Evolutionary conservation across 2,329 filamentous ascomycete genomes (phyloP).

Genomic region (Colletotrichum euphorbiae): DNA sequence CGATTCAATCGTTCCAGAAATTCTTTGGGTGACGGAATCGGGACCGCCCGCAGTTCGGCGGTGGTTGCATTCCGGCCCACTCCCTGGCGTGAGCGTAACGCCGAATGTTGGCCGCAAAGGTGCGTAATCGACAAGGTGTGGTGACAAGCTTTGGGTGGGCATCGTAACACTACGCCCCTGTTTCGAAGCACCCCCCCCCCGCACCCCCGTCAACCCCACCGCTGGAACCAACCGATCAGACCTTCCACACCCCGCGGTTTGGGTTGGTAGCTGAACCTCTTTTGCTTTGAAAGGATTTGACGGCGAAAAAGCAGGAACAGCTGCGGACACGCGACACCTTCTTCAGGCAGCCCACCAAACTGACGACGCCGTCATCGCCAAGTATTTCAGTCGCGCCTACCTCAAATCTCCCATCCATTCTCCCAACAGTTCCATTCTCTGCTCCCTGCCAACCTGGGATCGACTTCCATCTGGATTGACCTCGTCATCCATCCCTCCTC

Average conservation of each 20-base stretch:
- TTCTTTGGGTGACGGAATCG: conserved; percentile 23
- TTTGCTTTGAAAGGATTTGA: neutral
- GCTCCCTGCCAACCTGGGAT: neutral
- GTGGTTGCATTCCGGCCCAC: conserved; percentile 4
- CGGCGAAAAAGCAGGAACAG: neutral
- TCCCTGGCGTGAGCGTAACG: conserved; percentile 7
- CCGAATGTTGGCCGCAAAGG: neutral
- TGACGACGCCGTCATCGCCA: neutral
- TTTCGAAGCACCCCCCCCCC: neutral
- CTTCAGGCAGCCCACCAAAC: neutral
- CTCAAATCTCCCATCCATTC: neutral
- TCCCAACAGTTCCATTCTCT: too few relatives aligned
- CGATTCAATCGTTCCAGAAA: conserved; percentile 6
- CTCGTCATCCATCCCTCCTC: neutral
- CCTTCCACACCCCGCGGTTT: conserved; percentile 35
- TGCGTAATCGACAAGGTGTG: conserved; percentile 18
- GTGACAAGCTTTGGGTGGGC: neutral
- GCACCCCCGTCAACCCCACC: conserved; percentile 9
- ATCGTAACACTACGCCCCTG: conserved; percentile 2
- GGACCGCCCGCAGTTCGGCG: conserved; percentile 19
- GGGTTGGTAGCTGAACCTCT: neutral
- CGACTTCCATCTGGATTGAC: neutral
- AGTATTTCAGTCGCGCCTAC: neutral
- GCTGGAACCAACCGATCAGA: conserved; percentile 10
- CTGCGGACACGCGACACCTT: too few relatives aligned